These are phyloP conservation scores for Exophiala viscosa DNA, from an alignment of 2,329 filamentous ascomycete species.

Conservation along the genomic window DNA sequence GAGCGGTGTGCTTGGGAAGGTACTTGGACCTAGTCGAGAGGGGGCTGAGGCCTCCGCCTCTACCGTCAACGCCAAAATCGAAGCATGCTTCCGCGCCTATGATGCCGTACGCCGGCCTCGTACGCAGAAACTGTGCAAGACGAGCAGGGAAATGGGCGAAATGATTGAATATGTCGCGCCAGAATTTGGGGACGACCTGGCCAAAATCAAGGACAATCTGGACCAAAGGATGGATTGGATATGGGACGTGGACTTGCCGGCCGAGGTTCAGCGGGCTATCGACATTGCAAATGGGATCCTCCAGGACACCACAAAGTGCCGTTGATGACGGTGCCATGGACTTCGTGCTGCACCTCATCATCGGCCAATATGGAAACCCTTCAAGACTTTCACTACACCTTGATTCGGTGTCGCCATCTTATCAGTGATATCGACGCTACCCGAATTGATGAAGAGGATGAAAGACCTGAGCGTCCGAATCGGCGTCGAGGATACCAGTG, in stretches of 20 bases:
- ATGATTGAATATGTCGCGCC: background rate
- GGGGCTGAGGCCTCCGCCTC: background rate
- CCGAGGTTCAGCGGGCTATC: background rate
- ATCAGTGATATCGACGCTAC: no score
- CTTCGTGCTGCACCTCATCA: no score
- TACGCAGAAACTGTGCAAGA: background rate
- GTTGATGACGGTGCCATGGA: no score
- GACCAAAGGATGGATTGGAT: conserved; percentile 3
- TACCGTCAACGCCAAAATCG: background rate
- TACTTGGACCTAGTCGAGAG: background rate
- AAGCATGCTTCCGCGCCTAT: conserved; percentile 1
- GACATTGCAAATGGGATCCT: background rate
- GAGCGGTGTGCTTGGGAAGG: background rate
- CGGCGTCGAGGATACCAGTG: no score
- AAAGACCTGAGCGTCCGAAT: no score
- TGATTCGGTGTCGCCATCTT: no score
- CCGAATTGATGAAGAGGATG: no score
- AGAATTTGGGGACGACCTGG: background rate
- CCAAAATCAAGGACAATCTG: conserved; percentile 3
- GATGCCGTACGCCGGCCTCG: background rate
- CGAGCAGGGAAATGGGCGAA: conserved; percentile 4
- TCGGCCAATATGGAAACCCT: no score
- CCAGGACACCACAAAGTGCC: background rate
- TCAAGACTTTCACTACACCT: no score
- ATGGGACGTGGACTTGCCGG: conserved; percentile 2